A percentile compares a stretch with the other conserved stretches of the same genome.
Evolutionary conservation across 306 rosid species (phyloP).

Genomic region (Vicia faba): DNA sequence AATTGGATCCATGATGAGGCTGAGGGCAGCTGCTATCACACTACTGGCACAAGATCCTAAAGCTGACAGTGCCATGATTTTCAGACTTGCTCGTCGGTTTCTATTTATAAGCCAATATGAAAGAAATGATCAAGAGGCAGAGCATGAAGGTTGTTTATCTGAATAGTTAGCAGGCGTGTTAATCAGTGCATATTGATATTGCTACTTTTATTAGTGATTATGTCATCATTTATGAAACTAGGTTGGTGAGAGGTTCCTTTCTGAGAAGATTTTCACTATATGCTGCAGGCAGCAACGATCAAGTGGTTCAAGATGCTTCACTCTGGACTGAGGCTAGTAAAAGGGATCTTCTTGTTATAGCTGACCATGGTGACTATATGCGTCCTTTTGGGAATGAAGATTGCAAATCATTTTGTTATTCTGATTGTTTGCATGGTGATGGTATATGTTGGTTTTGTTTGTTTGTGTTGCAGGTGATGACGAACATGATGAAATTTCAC

Average conservation of each 20-base stretch:
- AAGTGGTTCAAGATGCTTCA: conserved; percentile 32
- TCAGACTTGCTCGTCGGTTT: conserved; percentile 68
- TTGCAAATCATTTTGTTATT: conserved; percentile 24
- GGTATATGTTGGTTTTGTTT: conserved; percentile 1
- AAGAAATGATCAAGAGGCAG: conserved; percentile 43
- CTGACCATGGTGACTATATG: conserved; percentile 8
- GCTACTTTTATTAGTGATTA: conserved; percentile 26
- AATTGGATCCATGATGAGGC: conserved; percentile 74
- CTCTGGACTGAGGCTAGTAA: conserved; percentile 32
- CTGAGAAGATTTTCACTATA: conserved; percentile 33
- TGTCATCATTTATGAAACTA: conserved; percentile 27
- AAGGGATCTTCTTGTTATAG: conserved; percentile 24
- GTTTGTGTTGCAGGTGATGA: conserved; percentile 46
- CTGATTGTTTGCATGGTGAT: conserved; percentile 17
- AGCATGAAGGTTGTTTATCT: conserved; percentile 52
- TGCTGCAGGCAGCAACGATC: conserved; percentile 35
- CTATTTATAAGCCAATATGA: conserved; percentile 49
- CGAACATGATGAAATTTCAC: conserved; percentile 45
- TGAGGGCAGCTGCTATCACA: conserved; percentile 84
- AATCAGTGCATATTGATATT: conserved; percentile 24
- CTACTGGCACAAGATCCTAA: conserved; percentile 71
- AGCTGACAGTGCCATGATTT: conserved; percentile 59
- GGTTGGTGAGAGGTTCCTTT: conserved; percentile 29
- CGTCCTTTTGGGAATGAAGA: conserved; percentile 28
- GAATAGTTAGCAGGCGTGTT: conserved; percentile 23